These are phyloP conservation scores for Triticum urartu DNA, from an alignment of 176 grass and related monocot genomes.

Conservation along the genomic window DNA sequence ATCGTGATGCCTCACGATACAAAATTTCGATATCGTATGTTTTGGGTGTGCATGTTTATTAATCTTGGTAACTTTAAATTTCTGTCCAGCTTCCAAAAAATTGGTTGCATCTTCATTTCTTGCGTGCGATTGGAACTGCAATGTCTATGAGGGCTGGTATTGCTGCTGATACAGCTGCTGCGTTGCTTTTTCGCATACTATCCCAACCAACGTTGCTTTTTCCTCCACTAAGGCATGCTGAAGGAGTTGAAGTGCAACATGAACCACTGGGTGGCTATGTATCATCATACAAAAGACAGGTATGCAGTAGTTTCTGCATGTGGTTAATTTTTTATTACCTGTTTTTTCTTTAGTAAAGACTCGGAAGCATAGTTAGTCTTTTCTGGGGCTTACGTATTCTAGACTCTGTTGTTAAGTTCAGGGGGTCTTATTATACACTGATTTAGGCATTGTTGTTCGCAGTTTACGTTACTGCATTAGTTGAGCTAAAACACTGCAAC, in stretches of 20 bases:
- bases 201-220: constrained; percentile 94
- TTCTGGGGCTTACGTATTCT: not conserved
- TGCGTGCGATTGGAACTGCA: constrained; percentile 91
- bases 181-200: constrained; percentile 96
- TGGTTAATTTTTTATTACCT: constrained; percentile 9
- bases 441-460: not conserved
- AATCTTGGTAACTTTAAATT: constrained; percentile 21
- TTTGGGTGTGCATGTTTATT: constrained; percentile 11
- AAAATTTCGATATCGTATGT: constrained; percentile 3
- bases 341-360: constrained; percentile 8
- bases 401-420: not conserved
- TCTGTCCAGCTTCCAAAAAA: constrained; percentile 84
- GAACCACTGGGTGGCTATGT: constrained; percentile 85
- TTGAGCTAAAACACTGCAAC: constrained; percentile 23
- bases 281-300: constrained; percentile 94
- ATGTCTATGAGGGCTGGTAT: constrained; percentile 99
- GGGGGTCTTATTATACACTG: not conserved
- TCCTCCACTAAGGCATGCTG: constrained; percentile 85
- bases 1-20: constrained; percentile 7
- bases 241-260: constrained; percentile 88
- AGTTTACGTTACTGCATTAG: not conserved
- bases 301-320: constrained; percentile 42
- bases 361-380: constrained; percentile 19
- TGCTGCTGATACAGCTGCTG: constrained; percentile 90
- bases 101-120: constrained; percentile 98